Evolutionary conservation across 106 monocot species (phyloP).

Genomic region (Acorus calamus): DNA sequence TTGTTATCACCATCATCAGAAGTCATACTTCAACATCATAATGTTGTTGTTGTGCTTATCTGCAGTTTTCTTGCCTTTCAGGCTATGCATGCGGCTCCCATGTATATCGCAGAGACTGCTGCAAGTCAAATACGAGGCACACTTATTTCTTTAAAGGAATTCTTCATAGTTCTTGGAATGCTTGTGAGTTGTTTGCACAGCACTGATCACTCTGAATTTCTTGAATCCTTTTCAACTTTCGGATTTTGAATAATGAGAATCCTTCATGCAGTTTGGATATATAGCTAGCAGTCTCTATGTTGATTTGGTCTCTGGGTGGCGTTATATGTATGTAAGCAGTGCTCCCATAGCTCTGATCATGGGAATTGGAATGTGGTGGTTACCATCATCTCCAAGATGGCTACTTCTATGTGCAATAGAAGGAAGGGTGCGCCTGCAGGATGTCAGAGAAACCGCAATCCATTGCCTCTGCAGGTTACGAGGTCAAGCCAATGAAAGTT

Average conservation of each 20-base stretch:
- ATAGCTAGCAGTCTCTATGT: constrained; percentile 57
- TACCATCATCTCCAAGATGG: constrained; percentile 91
- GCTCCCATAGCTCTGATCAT: constrained; percentile 53
- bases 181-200: constrained; percentile 55
- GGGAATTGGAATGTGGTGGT: constrained; percentile 89
- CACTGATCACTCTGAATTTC: background rate
- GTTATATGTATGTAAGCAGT: constrained; percentile 76
- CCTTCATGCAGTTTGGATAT: constrained; percentile 60
- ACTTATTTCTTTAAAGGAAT: constrained; percentile 89
- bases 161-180: constrained; percentile 94
- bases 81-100: constrained; percentile 99
- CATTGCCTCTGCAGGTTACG: constrained; percentile 63
- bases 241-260: background rate
- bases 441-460: constrained; percentile 49
- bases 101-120: constrained; percentile 97
- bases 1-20: no score
- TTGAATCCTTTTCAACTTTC: background rate
- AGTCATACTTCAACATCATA: no score
- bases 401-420: constrained; percentile 68
- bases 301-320: constrained; percentile 70
- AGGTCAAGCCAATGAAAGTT: constrained; percentile 38
- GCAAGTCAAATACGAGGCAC: constrained; percentile 84
- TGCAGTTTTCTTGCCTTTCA: constrained; percentile 6
- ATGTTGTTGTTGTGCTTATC: no score
- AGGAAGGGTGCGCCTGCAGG: constrained; percentile 39